Conservation (phyloP, 2,329 filamentous ascomycete species). For the Lithohypha guttulata region DNA sequence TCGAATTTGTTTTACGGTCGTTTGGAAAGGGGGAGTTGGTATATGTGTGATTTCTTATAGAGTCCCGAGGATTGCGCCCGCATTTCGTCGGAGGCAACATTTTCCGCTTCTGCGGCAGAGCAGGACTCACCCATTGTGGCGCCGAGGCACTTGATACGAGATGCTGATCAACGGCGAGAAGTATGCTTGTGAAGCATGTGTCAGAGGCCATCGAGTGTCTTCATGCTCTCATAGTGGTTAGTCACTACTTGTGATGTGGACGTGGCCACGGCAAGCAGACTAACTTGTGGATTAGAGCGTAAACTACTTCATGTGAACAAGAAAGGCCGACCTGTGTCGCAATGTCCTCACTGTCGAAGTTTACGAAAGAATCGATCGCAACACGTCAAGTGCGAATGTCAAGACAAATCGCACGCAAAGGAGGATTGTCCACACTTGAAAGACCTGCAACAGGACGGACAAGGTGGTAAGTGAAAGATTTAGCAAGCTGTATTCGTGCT, state of each 20-base stretch:
- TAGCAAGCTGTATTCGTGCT: background rate
- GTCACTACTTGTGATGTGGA: too few species aligned
- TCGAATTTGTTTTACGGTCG: background rate
- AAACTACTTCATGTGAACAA: constrained; percentile 91
- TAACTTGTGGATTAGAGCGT: constrained; percentile 51
- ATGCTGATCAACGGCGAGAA: constrained; percentile 94
- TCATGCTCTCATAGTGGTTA: constrained; percentile 92
- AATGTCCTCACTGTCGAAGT: constrained; percentile 92
- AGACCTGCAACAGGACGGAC: constrained; percentile 20
- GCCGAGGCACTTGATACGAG: too few species aligned
- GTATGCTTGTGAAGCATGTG: constrained; percentile 95
- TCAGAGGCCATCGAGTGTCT: constrained; percentile 96
- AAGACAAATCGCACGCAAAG: constrained; percentile 56
- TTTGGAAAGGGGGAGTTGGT: background rate
- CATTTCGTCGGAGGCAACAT: too few species aligned
- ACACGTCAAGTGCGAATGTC: constrained; percentile 94
- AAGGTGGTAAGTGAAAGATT: constrained; percentile 22
- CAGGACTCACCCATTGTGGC: too few species aligned
- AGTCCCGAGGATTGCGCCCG: too few species aligned
- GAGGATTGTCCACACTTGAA: constrained; percentile 26
- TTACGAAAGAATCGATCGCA: constrained; percentile 93
- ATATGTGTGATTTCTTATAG: too few species aligned
- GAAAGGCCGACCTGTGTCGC: constrained; percentile 92
- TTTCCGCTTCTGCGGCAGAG: too few species aligned
- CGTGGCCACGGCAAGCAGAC: constrained; percentile 6